Evolutionary conservation across 2,329 filamentous ascomycete genomes (phyloP).

Genomic region (Pseudogymnoascus sp.): DNA sequence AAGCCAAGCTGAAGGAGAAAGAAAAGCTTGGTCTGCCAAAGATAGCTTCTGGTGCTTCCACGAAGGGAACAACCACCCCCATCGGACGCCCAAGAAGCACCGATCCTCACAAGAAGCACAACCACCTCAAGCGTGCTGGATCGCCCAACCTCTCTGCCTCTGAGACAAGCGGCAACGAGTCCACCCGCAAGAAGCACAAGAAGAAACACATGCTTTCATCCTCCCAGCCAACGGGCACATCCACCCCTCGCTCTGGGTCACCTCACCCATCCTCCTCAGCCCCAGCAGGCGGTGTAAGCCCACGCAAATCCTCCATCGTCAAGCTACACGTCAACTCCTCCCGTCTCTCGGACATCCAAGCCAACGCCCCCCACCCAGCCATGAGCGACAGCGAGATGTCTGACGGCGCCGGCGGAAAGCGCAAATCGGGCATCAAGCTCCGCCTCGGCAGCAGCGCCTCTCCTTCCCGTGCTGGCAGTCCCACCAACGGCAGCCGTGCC

Average conservation of each 20-base stretch:
- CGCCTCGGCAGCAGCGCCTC: constrained; percentile 33
- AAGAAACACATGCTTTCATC: constrained; percentile 52
- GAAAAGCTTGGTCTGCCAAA: constrained; percentile 37
- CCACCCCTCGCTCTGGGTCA: constrained; percentile 38
- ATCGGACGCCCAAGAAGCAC: constrained; percentile 47
- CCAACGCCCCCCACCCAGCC: constrained; percentile 32
- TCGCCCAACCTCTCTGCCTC: constrained; percentile 67
- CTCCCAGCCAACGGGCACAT: constrained; percentile 43
- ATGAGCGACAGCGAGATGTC: constrained; percentile 65
- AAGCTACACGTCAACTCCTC: constrained; percentile 24
- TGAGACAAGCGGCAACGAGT: constrained; percentile 88
- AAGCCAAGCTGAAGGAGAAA: constrained; percentile 47
- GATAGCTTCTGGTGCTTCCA: constrained; percentile 44
- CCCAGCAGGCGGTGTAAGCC: constrained; percentile 16
- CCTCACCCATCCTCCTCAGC: constrained; percentile 21
- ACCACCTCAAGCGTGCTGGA: constrained; percentile 70
- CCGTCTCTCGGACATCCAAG: constrained; percentile 24
- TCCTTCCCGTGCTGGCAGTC: constrained; percentile 30
- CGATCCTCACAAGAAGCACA: constrained; percentile 45
- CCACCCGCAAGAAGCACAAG: constrained; percentile 69
- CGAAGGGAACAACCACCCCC: constrained; percentile 64
- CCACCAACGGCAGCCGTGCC: constrained; percentile 50
- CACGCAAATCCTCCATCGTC: constrained; percentile 25
- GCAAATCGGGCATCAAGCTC: constrained; percentile 51
- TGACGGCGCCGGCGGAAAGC: constrained; percentile 48